Evolutionary conservation across 768 basidiomycete genomes (phyloP).

Genomic region (Kockovaella imperatae): DNA sequence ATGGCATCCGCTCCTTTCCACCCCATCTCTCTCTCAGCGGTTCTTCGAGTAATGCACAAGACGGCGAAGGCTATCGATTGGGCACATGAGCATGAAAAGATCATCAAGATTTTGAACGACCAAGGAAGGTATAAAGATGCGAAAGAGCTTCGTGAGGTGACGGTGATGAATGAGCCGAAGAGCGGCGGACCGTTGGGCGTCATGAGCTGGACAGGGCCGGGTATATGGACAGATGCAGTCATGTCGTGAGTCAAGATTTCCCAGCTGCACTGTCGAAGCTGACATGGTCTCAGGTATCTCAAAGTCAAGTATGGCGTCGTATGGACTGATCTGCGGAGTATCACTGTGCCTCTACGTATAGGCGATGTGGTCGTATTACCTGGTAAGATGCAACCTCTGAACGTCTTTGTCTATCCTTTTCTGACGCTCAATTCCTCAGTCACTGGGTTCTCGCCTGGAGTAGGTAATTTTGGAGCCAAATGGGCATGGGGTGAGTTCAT

Average conservation of each 20-base stretch:
- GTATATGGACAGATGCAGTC: constrained; percentile 45
- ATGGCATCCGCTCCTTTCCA: constrained; percentile 46
- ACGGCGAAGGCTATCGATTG: constrained; percentile 33
- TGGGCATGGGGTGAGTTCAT: constrained; percentile 19
- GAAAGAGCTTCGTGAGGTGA: constrained; percentile 11
- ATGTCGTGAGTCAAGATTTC: constrained; percentile 27
- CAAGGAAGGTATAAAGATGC: constrained; percentile 24
- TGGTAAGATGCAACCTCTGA: constrained; percentile 29
- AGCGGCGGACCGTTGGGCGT: constrained; percentile 44
- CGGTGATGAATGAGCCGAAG: constrained; percentile 30
- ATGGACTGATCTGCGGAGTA: constrained; percentile 44
- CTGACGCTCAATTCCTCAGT: constrained; percentile 6
- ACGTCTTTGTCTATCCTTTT: neutral
- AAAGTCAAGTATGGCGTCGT: constrained; percentile 40
- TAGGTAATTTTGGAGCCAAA: constrained; percentile 37
- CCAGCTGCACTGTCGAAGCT: neutral
- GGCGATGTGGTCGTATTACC: constrained; percentile 47
- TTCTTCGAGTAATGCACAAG: constrained; percentile 44
- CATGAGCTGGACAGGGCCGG: constrained; percentile 49
- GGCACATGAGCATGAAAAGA: constrained; percentile 14
- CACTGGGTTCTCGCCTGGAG: constrained; percentile 44
- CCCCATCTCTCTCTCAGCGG: constrained; percentile 47
- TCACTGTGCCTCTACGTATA: constrained; percentile 37
- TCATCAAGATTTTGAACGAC: constrained; percentile 11
- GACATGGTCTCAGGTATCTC: constrained; percentile 30